Percentiles rank a stretch among this genome's conserved stretches.
phyloP scores from a whole-genome alignment of 345 rosid species.

The Cardamine resedifolia region DNA sequence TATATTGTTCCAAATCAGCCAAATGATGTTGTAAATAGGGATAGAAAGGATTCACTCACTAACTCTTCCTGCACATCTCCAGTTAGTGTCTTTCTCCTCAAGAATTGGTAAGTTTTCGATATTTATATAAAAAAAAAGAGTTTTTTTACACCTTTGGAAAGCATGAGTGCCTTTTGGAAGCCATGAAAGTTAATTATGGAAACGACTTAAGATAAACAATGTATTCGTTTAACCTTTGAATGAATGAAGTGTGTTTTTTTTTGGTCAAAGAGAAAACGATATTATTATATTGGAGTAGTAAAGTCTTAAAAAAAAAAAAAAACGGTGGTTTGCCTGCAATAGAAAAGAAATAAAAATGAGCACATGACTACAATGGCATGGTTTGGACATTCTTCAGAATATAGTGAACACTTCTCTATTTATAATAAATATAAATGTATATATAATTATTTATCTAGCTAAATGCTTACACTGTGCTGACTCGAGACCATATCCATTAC shows the following conservation, averaged over 20 bases:
- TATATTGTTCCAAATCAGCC: neutral
- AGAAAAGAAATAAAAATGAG: neutral
- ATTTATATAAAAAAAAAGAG: neutral
- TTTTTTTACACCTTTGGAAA: neutral
- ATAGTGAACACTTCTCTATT: neutral
- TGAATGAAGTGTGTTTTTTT: too few relatives aligned
- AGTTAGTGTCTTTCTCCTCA: neutral
- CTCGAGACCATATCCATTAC: constrained; percentile 9
- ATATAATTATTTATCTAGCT: neutral
- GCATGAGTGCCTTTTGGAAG: too few relatives aligned
- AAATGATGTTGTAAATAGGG: constrained; percentile 8
- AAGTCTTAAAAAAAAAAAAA: neutral
- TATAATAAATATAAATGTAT: neutral
- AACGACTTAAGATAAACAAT: neutral
- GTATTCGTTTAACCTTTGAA: too few relatives aligned
- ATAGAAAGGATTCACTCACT: neutral
- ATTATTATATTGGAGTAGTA: too few relatives aligned
- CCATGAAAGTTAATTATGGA: neutral
- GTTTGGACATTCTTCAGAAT: neutral
- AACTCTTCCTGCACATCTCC: neutral
- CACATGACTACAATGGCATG: neutral
- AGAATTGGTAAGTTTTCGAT: neutral
- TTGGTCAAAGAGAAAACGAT: too few relatives aligned
- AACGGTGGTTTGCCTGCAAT: neutral
- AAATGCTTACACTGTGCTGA: constrained; percentile 7